Evolutionary conservation across 2,329 filamentous ascomycete genomes (phyloP), one percentile per base, ranked within the genome.

Genomic region (Periglandula ipomoeae): DNA sequence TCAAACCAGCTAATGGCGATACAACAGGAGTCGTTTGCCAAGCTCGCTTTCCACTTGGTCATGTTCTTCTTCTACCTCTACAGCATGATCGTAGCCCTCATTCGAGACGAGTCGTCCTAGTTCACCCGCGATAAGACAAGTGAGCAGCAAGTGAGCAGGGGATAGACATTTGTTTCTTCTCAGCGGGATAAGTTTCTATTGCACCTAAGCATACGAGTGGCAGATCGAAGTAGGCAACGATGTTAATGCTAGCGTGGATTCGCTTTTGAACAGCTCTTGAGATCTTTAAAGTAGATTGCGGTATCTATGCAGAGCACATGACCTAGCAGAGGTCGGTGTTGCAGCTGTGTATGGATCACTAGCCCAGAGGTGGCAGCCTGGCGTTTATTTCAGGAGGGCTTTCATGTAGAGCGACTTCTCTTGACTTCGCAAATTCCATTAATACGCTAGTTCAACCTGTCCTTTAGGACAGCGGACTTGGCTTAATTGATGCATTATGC

Each of bases 11-110:
- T 65, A 57, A 67, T 22, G 52, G 26, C 1, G 15, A 17, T 27
- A 44, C 52, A 55, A 62, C 50, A 95, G 90, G 93, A 98, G 81
- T 97, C 93, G 0, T 98, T 98, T 70, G 84, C 93, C 75, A 98
- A 98, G 76, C 87, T 98, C 39, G 93, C 91, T 49, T 98, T 98
- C 79, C 93, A 98, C 71, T 77, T 98, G 52, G 70, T 98, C 73
- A 96, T 98, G 89, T 98, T 98, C 81, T 98, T 98, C 83, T 98
- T 97, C 81, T 98, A 98, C 74, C 85, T 98, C 50, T 95, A 95
- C 81, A 94, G 87, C 84, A 94, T 93, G 87, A 93, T 93, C 60
- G 91, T 96, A 56, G 91, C 93, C 57, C 79, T 98, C 55, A 98
- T 98, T 75, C 84, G 86, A 64, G 93, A 97, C 70, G 93, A 98